Evolutionary conservation across 345 rosid species (phyloP).

Genomic region (Cardamine chenopodiifolia): DNA sequence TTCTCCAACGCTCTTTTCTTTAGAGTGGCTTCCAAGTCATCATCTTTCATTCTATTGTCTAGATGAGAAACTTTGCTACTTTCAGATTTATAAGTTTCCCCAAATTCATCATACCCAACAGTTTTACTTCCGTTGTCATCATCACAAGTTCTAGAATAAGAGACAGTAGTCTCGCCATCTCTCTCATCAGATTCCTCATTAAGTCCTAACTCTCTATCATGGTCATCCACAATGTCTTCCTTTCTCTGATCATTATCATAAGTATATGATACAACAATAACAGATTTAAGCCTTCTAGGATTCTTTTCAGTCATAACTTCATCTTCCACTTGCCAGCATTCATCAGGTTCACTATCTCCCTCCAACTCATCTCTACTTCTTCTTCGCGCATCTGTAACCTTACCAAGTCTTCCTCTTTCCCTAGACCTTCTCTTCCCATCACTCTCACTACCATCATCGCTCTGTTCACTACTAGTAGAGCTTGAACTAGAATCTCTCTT

Average conservation of each 20-base stretch:
- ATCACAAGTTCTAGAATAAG: constrained; percentile 30
- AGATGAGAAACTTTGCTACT: constrained; percentile 36
- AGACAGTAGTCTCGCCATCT: constrained; percentile 41
- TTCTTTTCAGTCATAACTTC: constrained; percentile 41
- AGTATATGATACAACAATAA: constrained; percentile 47
- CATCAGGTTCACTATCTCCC: constrained; percentile 37
- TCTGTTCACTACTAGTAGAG: constrained; percentile 42
- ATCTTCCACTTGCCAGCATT: constrained; percentile 44
- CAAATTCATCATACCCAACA: constrained; percentile 37
- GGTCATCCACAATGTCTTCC: constrained; percentile 51
- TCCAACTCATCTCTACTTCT: constrained; percentile 45
- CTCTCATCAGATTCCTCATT: constrained; percentile 48
- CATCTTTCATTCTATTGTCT: constrained; percentile 35
- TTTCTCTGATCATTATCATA: constrained; percentile 48
- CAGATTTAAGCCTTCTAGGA: constrained; percentile 59
- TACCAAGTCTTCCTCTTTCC: constrained; percentile 31
- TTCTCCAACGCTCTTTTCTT: constrained; percentile 80
- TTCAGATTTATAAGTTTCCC: constrained; percentile 23
- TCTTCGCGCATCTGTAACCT: constrained; percentile 31
- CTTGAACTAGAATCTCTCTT: constrained; percentile 52
- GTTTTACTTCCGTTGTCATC: constrained; percentile 27
- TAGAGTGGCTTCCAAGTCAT: constrained; percentile 66
- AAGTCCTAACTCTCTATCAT: constrained; percentile 39
- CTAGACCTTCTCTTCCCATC: constrained; percentile 47
- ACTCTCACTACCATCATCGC: constrained; percentile 46